Evolutionary conservation across 345 rosid genomes (phyloP), one percentile per base, ranked within the genome.

Genomic region (Cardiospermum halicacabum): DNA sequence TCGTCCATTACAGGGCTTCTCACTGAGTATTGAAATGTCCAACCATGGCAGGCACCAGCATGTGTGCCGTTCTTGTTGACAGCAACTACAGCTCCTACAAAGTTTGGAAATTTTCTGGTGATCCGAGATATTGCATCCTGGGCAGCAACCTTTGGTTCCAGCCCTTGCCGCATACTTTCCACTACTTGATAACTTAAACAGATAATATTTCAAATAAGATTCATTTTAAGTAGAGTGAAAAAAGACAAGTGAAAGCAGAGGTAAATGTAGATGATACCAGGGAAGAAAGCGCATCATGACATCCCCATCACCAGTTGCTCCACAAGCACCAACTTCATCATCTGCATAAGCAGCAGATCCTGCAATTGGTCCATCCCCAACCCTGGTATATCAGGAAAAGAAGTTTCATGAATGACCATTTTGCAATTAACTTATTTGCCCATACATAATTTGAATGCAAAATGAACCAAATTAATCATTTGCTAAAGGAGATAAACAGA

Each of bases 281-380:
- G 98, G 97, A 70, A 93, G 88, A 76, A 93, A 93, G 68, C 92
- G 96, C 98, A 93, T 90, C 97, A 93, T 93, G 74, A 85, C 80
- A 79, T 90, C 98, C 2, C 98, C 97, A 58, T 93, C 97, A 53
- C 97, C 98, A 31, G 96, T 90, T 39, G 98, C 98, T 58, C 97
- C 97, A 74, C 98, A 93, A 72, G 97, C 98, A 70, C 97, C 98
- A 7, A 88, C 82, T 69, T 86, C 98, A 73, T 73, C 77, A 60
- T 83, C 89, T 5, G 94, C 96, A 62, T 90, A 90, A 26, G 96
- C 86, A 61, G 97, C 81, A 73, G 98, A 93, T 30, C 98, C 98
- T 0, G 69, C 88, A 24, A 93, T 90, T 32, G 98, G 96, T 53
- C 98, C 98, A 65, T 93, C 98, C 25, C 97, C 98, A 40, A 90